Evolutionary conservation across 1,139 yeast genomes (phyloP), one percentile per base, ranked within the genome.

Genomic region (Williopsis jadinii): DNA sequence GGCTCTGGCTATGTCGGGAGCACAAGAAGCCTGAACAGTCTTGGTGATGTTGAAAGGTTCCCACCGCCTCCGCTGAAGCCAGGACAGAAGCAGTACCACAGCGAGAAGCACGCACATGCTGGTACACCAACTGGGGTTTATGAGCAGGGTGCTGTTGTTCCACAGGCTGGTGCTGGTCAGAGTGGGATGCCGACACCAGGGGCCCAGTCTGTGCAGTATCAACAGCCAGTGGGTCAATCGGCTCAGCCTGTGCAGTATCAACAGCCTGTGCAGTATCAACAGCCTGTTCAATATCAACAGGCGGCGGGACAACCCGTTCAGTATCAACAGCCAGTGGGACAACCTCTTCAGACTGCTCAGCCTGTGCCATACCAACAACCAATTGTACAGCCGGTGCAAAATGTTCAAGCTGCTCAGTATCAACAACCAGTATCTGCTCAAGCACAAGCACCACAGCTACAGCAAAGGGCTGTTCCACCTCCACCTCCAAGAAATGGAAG

Each of bases 61-160:
- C 80, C 82, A 11, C 71, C 80, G 1, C 84, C 83, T 1, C 84
- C 83, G 1, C 48, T 63, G 50, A 64, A 66, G 58, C 67, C 71
- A 4, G 68, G 63, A 8, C 66, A 67, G 38, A 47, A 41, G 34
- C 64, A 59, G 39, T 55, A 61, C 36, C 52, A 52, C 8, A 53
- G 57, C 31, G 51, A 53, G 33, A 45, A 45, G 47, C 9, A 13
- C 12, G 10, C 34, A 34, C 38, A 3, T 47, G 32, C 15, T 30
- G 24, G 24, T 19, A 19, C 24, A 5, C 24, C 24, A 19, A 6
- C 6, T 19, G 24, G 24, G 4, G 24, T 19, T 19, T 19, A 19
- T 19, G 24, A 19, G 6, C 24, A 19, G 24, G 24, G 24, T 19
- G 24, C 24, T 19, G 24, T 8, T 30, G 37, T 19, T 4, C 24